phyloP scores from a whole-genome alignment of 805 yeast species.

The Candida sanyiensis region DNA sequence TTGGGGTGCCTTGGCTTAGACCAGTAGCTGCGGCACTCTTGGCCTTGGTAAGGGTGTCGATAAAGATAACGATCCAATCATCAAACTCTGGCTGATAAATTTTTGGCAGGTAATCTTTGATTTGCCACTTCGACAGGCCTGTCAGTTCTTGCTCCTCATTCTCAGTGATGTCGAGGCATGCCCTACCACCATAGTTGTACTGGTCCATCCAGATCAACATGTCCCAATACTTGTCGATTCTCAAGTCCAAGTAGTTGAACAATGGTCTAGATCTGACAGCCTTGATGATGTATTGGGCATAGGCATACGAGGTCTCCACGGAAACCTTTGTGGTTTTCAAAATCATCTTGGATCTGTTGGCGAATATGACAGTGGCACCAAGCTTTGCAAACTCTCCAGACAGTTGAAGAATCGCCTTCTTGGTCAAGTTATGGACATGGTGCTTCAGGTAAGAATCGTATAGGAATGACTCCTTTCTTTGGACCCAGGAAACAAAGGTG shows the following conservation, averaged over 20 bases:
- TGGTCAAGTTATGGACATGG: constrained; percentile 82
- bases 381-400: constrained; percentile 70
- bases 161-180: constrained; percentile 35
- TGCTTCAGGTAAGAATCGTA: constrained; percentile 78
- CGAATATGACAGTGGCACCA: constrained; percentile 77
- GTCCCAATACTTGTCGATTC: constrained; percentile 83
- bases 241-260: constrained; percentile 75
- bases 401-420: constrained; percentile 74
- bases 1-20: constrained; percentile 42
- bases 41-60: constrained; percentile 59
- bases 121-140: constrained; percentile 68
- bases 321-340: constrained; percentile 68
- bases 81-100: constrained; percentile 78
- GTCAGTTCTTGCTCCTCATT: constrained; percentile 32
- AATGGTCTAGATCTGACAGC: constrained; percentile 75
- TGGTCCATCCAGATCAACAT: constrained; percentile 93
- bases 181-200: constrained; percentile 75
- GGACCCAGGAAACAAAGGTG: constrained; percentile 81
- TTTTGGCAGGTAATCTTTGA: constrained; percentile 65
- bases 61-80: constrained; percentile 75
- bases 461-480: constrained; percentile 61
- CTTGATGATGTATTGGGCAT: constrained; percentile 75
- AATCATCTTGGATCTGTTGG: constrained; percentile 69
- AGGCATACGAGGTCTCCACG: constrained; percentile 86
- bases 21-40: constrained; percentile 33